Conservation (phyloP, 2,329 filamentous ascomycete species). For the Ophiostoma sp. region DNA sequence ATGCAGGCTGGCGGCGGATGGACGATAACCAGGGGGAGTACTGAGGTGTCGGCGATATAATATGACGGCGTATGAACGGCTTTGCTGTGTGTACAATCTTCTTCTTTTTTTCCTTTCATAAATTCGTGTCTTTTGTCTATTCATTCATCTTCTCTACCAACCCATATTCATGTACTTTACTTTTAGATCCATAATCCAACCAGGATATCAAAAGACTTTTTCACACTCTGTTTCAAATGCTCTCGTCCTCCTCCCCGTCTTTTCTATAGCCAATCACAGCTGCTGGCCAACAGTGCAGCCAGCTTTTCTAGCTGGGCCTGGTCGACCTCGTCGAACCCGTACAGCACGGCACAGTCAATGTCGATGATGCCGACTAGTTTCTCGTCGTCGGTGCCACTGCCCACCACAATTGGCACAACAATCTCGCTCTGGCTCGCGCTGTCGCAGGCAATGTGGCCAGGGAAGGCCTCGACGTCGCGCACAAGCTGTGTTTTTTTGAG, state of each 20-base stretch:
- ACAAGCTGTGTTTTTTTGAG: conserved; percentile 64
- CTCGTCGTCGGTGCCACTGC: background rate
- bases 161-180: conserved; percentile 3
- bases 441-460: conserved; percentile 82
- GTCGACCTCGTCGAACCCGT: conserved; percentile 71
- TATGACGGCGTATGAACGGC: background rate
- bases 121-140: background rate
- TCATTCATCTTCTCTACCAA: background rate
- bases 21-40: background rate
- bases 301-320: conserved; percentile 65
- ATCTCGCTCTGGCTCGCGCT: conserved; percentile 75
- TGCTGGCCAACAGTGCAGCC: conserved; percentile 57
- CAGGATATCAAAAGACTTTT: background rate
- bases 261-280: conserved; percentile 61
- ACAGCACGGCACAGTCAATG: conserved; percentile 67
- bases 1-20: conserved; percentile 6
- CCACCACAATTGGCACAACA: conserved; percentile 68
- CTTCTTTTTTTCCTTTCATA: background rate
- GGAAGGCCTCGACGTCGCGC: conserved; percentile 70
- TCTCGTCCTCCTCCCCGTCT: background rate
- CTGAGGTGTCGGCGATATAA: background rate
- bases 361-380: conserved; percentile 67
- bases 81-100: background rate
- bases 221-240: background rate
- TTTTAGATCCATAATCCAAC: background rate